phyloP scores from a whole-genome alignment of 2,329 filamentous ascomycete genomes.

The Lachnellula occidentalis region DNA sequence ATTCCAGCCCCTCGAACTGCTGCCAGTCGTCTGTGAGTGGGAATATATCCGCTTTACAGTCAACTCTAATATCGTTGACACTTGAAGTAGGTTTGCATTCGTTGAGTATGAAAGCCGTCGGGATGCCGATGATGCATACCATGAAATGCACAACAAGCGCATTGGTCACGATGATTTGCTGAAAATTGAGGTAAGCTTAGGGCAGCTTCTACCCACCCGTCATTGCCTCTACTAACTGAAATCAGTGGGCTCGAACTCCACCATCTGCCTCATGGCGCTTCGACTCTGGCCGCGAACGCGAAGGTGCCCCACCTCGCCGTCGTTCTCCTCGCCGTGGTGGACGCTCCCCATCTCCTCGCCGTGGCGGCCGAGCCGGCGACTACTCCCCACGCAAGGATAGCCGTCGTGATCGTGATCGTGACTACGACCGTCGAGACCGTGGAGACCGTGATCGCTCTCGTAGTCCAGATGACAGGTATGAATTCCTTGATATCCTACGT shows the following conservation, averaged over 20 bases:
- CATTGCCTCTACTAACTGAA: conserved; percentile 3
- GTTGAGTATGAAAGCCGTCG: conserved; percentile 98
- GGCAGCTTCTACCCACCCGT: not conserved
- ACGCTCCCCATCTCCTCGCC: conserved; percentile 73
- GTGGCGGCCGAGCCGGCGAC: conserved; percentile 58
- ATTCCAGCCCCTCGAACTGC: conserved; percentile 94
- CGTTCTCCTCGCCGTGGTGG: conserved; percentile 60
- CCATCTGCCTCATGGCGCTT: conserved; percentile 98
- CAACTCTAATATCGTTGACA: conserved; percentile 32
- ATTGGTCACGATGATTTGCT: conserved; percentile 86
- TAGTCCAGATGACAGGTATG: conserved; percentile 59
- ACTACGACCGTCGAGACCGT: conserved; percentile 66
- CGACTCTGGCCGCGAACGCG: conserved; percentile 79
- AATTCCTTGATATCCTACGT: not conserved
- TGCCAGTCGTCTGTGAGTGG: conserved; percentile 85
- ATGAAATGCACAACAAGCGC: conserved; percentile 99
- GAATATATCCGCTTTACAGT: conserved; percentile 16
- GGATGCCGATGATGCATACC: conserved; percentile 97
- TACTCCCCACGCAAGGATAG: conserved; percentile 88
- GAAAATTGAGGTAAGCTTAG: conserved; percentile 82
- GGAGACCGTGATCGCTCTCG: conserved; percentile 59
- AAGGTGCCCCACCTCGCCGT: conserved; percentile 43
- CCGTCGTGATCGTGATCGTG: conserved; percentile 72
- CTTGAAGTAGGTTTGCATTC: conserved; percentile 74
- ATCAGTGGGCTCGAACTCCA: conserved; percentile 93